Evolutionary conservation across 257 asterid species (phyloP), one percentile per base, ranked within the genome.

Genomic region (Fraxinus anomala): DNA sequence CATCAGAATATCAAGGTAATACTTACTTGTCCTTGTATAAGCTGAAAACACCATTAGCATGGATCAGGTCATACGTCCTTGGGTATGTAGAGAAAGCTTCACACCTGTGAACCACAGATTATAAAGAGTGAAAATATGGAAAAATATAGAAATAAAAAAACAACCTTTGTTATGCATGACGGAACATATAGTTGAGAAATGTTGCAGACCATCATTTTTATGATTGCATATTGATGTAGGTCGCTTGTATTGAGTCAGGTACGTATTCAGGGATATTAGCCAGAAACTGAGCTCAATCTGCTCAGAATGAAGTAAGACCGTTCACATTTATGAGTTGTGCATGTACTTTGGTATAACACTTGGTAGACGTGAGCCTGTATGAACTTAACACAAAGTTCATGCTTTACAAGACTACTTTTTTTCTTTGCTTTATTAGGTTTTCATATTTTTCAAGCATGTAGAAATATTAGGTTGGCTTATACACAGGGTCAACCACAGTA

Each of bases 31-130:
- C 93, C 86, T 91, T 91, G 85, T 95, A 95, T 83, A 95, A 83
- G 89, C 92, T 93, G 84, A 93, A 93, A 79, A 95, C 84, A 74
- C 98, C 94, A 80, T 83, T 88, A 77, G 99, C 99, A 78, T 95
- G 99, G 84, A 95, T 91, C 72, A 95, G 98, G 81, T 95, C 99
- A 28, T 95, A 95, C n/a, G 99, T 95, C 83, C 99, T 90, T 40
- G 99, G 99, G 79, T 95, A 95, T 10, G 99, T 93, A 9, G 99
- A 95, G 89, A 95, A 95, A 75, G 85, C 99, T 84, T 95, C 99
- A 72, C 98, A 95, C 99, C 99, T 95, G 79, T 95, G 79, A 65
- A 82, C 68, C 61, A 80, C 5, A 77, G 30, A 73, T 2, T 23
- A 68, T 44, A 66, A 73, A 80, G 21, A 3, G 5, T 47, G n/a